Base-by-base conservation (phyloP, 2,329 filamentous ascomycete genomes). In the Phymatotrichopsis omnivora region DNA sequence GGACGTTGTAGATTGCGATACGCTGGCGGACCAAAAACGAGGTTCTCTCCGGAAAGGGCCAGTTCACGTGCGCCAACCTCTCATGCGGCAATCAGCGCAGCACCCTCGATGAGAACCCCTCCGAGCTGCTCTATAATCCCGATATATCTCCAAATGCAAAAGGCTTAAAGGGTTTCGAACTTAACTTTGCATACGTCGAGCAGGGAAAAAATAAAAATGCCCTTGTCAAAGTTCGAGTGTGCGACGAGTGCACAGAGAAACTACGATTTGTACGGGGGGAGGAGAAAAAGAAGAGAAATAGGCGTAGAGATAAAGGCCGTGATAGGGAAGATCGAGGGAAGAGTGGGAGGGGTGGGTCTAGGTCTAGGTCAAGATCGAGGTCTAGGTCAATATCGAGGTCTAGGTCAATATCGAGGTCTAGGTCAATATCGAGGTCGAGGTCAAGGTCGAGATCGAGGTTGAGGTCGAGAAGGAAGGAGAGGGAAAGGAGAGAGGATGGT, bases 1-100 rank as follows among this genome's bases (percentile, higher is more conserved):
- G 25, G n/a, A 20, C 30, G 17, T 7, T 14, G 12, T 40, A 58
- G 56, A 53, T 58, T 38, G 57, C 57, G 11, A 53, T 60, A 45
- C 52, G 57, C 17, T 60, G 57, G 57, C 45, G 57, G 17, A 60
- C 57, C n/a, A 56, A 57, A 41, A 49, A 59, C 30, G 57, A 60
- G 46, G 57, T 60, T 7, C 49, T 58, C 17, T 36, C 50, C 5
- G 57, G 57, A 7, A 51, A 58, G 20, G 57, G 57, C 5, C 54
- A 58, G 25, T 54, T 54, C n/a, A 54, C 49, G n/a, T 60, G 57
- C 33, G 57, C 54, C 17, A 54, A 52, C 11, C 45, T 60, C 24
- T 53, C 51, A 10, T 60, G 57, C 28, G 37, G 39, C 28, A 51
- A 51, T 20, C 40, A 39, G 17, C 55, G 53, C 30, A 41, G 46